These are phyloP conservation scores for Carpinus fangiana DNA, from an alignment of 306 rosid genomes.

Conservation along the genomic window DNA sequence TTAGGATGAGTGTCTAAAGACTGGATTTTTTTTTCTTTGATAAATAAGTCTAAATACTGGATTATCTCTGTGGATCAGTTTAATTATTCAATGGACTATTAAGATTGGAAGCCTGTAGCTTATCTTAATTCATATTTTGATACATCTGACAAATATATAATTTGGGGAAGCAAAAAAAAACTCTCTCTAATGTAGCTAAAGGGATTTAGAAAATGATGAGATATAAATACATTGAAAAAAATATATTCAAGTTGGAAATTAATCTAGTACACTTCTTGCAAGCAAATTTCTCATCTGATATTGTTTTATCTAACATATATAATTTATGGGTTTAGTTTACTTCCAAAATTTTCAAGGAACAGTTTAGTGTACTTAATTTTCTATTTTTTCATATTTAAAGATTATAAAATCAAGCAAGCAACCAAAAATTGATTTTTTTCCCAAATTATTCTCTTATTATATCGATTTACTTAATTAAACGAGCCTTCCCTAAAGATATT, in stretches of 20 bases:
- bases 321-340: too few relatives aligned
- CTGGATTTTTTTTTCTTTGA: too few relatives aligned
- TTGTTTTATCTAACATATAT: background rate
- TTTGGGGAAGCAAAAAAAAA: background rate
- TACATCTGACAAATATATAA: background rate
- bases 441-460: too few relatives aligned
- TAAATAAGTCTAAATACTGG: background rate
- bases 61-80: background rate
- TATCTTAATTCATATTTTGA: background rate
- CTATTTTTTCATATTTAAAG: too few relatives aligned
- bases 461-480: too few relatives aligned
- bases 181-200: background rate
- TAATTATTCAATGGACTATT: background rate
- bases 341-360: too few relatives aligned
- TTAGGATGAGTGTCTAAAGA: background rate
- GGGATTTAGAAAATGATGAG: background rate
- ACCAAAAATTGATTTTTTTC: too few relatives aligned
- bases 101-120: background rate
- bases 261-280: constrained; percentile 23
- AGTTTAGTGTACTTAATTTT: too few relatives aligned
- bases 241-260: background rate
- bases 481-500: too few relatives aligned
- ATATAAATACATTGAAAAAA: background rate
- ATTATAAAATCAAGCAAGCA: too few relatives aligned
- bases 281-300: constrained; percentile 25